Evolutionary conservation across 768 basidiomycete genomes (phyloP).

Genomic region (Tephrocybe sp.): DNA sequence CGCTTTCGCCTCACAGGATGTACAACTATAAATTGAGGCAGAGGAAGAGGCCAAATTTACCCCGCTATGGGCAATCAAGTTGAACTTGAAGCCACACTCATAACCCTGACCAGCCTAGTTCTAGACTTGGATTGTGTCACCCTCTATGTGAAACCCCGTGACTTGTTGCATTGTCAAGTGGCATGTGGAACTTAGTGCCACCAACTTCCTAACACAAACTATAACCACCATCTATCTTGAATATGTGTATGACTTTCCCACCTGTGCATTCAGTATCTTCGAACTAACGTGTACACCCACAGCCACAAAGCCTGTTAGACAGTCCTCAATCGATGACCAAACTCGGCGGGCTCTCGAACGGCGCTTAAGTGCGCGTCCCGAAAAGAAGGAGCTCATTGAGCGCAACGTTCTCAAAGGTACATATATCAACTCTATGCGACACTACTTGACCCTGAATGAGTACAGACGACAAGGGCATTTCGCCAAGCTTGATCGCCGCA

Average conservation of each 20-base stretch:
- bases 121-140: background rate
- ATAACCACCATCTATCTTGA: background rate
- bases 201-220: too few relatives aligned
- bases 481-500: conserved; percentile 60
- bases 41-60: too few relatives aligned
- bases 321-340: conserved; percentile 24
- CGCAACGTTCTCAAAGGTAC: conserved; percentile 71
- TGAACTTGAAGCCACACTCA: too few relatives aligned
- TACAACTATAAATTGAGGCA: too few relatives aligned
- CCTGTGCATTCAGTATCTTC: background rate
- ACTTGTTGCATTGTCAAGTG: background rate
- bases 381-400: conserved; percentile 62
- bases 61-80: too few relatives aligned
- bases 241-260: conserved; percentile 8
- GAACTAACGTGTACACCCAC: background rate
- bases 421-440: background rate
- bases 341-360: conserved; percentile 49
- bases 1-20: too few relatives aligned
- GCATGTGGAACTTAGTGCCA: too few relatives aligned
- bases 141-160: conserved; percentile 12
- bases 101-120: too few relatives aligned
- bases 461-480: conserved; percentile 59
- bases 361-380: conserved; percentile 51
- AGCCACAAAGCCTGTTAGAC: conserved; percentile 5
- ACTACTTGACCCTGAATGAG: conserved; percentile 5